Conservation (phyloP, 768 basidiomycete species). For the Kwoniella dendrophila region DNA sequence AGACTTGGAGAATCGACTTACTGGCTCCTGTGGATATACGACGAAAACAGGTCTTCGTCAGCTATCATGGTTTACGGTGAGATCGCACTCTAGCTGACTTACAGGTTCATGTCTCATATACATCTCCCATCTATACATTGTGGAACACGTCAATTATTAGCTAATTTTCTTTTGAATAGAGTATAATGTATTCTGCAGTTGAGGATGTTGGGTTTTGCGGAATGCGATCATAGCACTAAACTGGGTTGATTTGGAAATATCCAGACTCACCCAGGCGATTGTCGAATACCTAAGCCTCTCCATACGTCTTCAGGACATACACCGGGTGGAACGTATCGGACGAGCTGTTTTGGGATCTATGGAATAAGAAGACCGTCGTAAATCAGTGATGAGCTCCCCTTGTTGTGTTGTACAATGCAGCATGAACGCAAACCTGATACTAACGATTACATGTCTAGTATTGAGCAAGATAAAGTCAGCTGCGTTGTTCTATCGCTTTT, state of each 20-base stretch:
- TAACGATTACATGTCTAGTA: conserved; percentile 49
- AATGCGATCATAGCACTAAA: not conserved
- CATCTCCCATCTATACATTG: conserved; percentile 46
- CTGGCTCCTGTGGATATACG: conserved; percentile 51
- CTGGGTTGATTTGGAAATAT: not conserved
- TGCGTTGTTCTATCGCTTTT: too few species aligned
- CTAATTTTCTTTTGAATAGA: not conserved
- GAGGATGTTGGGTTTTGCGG: not conserved
- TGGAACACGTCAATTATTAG: not conserved
- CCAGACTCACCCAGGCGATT: conserved; percentile 46
- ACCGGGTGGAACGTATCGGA: conserved; percentile 43
- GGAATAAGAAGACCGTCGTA: too few species aligned
- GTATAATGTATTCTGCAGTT: not conserved
- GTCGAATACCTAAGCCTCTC: conserved; percentile 47
- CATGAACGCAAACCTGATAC: conserved; percentile 4
- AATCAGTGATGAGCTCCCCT: not conserved
- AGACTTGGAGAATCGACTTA: conserved; percentile 16
- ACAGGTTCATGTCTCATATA: conserved; percentile 53
- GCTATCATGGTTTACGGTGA: not conserved
- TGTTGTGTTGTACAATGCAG: not conserved
- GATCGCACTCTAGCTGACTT: conserved; percentile 13
- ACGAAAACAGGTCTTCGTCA: conserved; percentile 1
- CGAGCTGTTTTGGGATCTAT: conserved; percentile 43
- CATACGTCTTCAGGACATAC: conserved; percentile 44
- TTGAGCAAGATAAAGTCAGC: not conserved